Evolutionary conservation across 768 basidiomycete species (phyloP), one percentile per base, ranked within the genome.

Genomic region (Mycena floridula): DNA sequence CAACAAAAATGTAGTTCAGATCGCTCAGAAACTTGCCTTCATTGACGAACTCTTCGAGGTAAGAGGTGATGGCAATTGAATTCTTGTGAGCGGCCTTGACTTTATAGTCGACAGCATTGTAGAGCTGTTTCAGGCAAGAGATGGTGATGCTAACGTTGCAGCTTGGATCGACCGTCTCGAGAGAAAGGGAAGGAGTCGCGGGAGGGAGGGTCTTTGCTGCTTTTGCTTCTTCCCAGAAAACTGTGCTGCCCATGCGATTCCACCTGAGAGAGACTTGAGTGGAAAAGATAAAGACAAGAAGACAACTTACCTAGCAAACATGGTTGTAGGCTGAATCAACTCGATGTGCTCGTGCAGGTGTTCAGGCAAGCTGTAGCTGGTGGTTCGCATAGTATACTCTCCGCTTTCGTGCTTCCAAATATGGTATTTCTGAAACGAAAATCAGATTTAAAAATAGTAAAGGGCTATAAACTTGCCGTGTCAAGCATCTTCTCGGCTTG

Each of bases 401-500:
- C 76, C 81, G 42, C 65, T 72, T 20, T 64, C 61, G 55, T 86
- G 77, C 43, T 72, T 66, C 73, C 78, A 89, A 27, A 81, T 57
- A 46, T 77, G 64, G 53, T 85, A 89, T 53, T 73, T 77, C 32
- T 35, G 18, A 3, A 18, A 18, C 32, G 3, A 18, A 13, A 35
- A 18, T 35, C 18, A 35, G 3, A 15, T 35, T 4, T 15, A 13
- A 35, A 13, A 35, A 13, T 7, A 13, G 32, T 13, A 15, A 13
- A 4, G 32, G 13, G 32, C 18, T 35, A 35, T 35, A 3, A 15
- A 35, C 32, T 35, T 18, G 18, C 32, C 81, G 86, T 82, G 54
- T 77, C 65, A n/a, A 89, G 70, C 76, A 89, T 81, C 51, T 75
- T 63, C 59, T 89, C 85, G 0, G 79, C 85, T 21, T 78, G 50